Base-by-base conservation (phyloP, 805 yeast genomes). In the Suhomyces canberraensis region DNA sequence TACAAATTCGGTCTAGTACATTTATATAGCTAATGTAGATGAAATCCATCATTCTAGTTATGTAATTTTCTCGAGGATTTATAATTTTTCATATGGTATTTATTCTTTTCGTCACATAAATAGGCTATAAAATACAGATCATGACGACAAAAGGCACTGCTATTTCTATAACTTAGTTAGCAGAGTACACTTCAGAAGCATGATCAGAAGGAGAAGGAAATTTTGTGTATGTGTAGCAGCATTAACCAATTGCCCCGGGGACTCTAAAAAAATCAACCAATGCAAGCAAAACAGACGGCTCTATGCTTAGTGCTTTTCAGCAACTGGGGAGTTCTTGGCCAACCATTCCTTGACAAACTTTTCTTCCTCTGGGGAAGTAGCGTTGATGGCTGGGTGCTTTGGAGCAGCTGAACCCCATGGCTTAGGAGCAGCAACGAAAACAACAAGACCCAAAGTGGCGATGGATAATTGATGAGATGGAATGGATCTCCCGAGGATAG, bases 311-410 rank as follows among this genome's bases (percentile, higher is more conserved):
- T 47, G 50, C 48, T 46, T 47, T 42, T 59, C 66, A 33, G 60
- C 58, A 24, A 42, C 42, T 16, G 35, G 35, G 8, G 46, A 39
- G 63, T 73, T 51, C 65, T 69, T 65, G 79, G 71, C 73, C 78
- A 89, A 54, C 80, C 84, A 60, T 67, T 73, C 64, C 55, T 62
- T 57, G 55, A 90, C 82, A 71, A 84, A 90, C 63, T 83, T 80
- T 64, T 86, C 95, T 71, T 90, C 97, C 56, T 88, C 97, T 50
- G 88, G 79, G 34, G 89, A 76, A 39, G 79, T 64, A 47, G 95
- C 95, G 47, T 78, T 76, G 61, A 88, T 75, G 27, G 80, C 69
- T 31, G 93, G 89, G 51, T 69, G 72, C 44, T 74, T 70, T 52
- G 82, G 76, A 48, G 79, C 71, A 47, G 76, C 71, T 17, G 79